phyloP scores from a whole-genome alignment of 2,329 filamentous ascomycete species.

The Cercospora nicotianae region DNA sequence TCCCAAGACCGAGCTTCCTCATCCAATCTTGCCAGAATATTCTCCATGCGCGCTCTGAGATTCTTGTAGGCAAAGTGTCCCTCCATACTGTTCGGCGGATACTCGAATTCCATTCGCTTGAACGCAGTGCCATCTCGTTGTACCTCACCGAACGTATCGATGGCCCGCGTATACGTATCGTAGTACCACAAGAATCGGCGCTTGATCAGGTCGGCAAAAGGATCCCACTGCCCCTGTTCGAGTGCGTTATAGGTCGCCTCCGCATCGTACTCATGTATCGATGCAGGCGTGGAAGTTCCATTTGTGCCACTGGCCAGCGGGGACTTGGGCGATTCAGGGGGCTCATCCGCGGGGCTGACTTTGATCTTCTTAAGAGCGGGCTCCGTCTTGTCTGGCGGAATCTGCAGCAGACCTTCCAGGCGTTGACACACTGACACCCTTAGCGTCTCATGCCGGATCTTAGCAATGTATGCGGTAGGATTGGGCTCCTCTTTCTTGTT shows the following conservation, averaged over 20 bases:
- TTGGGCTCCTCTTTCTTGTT: constrained; percentile 33
- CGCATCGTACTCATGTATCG: constrained; percentile 45
- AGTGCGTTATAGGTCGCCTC: constrained; percentile 34
- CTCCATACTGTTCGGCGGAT: constrained; percentile 73
- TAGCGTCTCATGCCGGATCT: constrained; percentile 90
- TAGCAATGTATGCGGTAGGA: constrained; percentile 34
- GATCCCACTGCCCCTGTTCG: constrained; percentile 64
- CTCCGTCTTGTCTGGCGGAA: constrained; percentile 47
- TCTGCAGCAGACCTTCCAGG: constrained; percentile 73
- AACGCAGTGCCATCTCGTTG: constrained; percentile 64
- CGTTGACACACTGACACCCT: constrained; percentile 83
- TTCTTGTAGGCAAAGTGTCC: constrained; percentile 80
- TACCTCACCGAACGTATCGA: constrained; percentile 63
- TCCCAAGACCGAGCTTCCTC: constrained; percentile 73
- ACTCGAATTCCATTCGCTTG: constrained; percentile 84
- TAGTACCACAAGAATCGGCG: constrained; percentile 95
- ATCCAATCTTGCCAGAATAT: constrained; percentile 69
- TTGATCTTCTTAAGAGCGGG: constrained; percentile 25
- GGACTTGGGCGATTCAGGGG: constrained; percentile 17
- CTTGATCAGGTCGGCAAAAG: constrained; percentile 89
- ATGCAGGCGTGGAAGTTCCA: constrained; percentile 26
- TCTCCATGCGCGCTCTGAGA: constrained; percentile 66
- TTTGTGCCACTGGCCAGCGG: constrained; percentile 14
- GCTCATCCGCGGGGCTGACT: constrained; percentile 12
- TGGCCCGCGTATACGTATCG: constrained; percentile 74